Evolutionary conservation across 2,329 filamentous ascomycete genomes (phyloP).

Genomic region (Coleophoma eucalyptorum): DNA sequence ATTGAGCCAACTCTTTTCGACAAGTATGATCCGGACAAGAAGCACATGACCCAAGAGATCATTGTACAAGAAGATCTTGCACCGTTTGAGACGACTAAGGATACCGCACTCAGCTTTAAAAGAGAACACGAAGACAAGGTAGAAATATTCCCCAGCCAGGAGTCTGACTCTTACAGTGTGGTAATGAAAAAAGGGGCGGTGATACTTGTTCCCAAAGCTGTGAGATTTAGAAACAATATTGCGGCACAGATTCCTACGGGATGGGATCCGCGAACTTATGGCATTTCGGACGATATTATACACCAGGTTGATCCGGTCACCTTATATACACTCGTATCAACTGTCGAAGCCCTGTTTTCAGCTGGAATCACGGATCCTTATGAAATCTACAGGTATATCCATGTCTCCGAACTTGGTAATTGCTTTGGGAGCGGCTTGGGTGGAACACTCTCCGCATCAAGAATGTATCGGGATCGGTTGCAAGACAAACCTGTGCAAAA

Average conservation of each 20-base stretch:
- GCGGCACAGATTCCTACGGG: slow-evolving; percentile 93
- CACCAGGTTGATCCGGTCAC: slow-evolving; percentile 93
- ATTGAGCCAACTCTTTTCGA: slow-evolving; percentile 94
- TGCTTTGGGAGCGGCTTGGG: slow-evolving; percentile 96
- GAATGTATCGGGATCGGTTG: slow-evolving; percentile 96
- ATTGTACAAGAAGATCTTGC: slow-evolving; percentile 94
- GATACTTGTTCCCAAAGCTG: slow-evolving; percentile 89
- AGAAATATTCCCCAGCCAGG: slow-evolving; percentile 86
- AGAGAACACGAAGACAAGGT: slow-evolving; percentile 94
- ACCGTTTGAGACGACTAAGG: slow-evolving; percentile 90
- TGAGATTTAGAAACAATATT: slow-evolving; percentile 90
- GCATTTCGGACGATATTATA: slow-evolving; percentile 94
- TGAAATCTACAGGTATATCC: slow-evolving; percentile 98
- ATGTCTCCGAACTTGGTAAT: slow-evolving; percentile 94
- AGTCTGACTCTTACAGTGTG: slow-evolving; percentile 87
- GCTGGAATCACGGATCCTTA: slow-evolving; percentile 96
- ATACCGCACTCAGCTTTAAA: slow-evolving; percentile 93
- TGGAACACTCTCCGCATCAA: slow-evolving; percentile 80
- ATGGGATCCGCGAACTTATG: slow-evolving; percentile 92
- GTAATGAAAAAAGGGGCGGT: slow-evolving; percentile 90
- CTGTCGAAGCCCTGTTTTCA: slow-evolving; percentile 81
- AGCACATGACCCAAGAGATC: slow-evolving; percentile 93
- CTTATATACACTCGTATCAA: slow-evolving; percentile 86
- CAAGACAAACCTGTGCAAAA: slow-evolving; percentile 94
- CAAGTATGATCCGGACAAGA: slow-evolving; percentile 94